phyloP scores from a whole-genome alignment of 2,329 filamentous ascomycete genomes.

The Nigrospora oryzae region DNA sequence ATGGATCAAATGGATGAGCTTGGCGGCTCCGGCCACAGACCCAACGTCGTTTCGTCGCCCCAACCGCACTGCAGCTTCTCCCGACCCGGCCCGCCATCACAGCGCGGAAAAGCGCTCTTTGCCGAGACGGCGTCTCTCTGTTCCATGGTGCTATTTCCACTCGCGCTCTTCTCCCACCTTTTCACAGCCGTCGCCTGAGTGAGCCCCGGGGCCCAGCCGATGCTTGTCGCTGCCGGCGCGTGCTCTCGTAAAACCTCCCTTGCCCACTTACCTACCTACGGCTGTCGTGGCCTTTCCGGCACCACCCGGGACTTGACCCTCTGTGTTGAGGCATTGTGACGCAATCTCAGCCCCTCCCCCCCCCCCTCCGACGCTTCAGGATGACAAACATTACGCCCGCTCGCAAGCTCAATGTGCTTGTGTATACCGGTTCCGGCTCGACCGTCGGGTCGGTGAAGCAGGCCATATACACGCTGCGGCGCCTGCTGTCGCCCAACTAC shows the following conservation, averaged over 20 bases:
- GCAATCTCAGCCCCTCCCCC: background rate
- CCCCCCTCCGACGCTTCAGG: background rate
- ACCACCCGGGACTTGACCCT: background rate
- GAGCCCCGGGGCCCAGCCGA: background rate
- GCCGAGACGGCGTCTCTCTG: no score
- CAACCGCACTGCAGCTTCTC: no score
- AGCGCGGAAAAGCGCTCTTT: no score
- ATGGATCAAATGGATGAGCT: no score
- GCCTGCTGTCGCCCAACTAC: constrained; percentile 82
- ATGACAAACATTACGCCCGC: constrained; percentile 42
- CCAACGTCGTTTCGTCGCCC: no score
- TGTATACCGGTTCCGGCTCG: constrained; percentile 87
- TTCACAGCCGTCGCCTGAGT: background rate
- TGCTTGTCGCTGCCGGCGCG: background rate
- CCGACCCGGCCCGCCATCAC: no score
- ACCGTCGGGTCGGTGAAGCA: constrained; percentile 85
- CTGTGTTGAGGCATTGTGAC: background rate
- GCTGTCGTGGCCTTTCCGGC: background rate
- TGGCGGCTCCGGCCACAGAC: no score
- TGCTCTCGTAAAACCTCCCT: background rate
- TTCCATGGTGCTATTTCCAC: no score
- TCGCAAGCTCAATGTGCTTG: constrained; percentile 78
- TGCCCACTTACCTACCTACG: no score
- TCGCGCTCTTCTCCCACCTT: background rate
- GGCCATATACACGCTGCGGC: constrained; percentile 77